phyloP scores from a whole-genome alignment of 495 filamentous ascomycete genomes.

The Aspergillus incahuasiensis region DNA sequence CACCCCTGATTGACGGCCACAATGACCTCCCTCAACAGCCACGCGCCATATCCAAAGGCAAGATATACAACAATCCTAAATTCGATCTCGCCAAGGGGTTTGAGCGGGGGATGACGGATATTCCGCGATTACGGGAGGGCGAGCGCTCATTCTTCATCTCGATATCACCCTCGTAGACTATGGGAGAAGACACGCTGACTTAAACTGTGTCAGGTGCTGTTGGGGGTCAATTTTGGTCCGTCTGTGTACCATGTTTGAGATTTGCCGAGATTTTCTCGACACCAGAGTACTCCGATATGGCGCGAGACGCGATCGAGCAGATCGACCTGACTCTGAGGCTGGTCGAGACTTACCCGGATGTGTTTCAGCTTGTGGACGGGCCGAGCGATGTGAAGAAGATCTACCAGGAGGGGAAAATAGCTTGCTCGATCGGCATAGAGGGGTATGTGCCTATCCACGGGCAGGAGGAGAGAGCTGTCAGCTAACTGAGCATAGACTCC shows the following conservation, averaged over 20 bases:
- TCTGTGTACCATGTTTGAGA: slow-evolving; percentile 9
- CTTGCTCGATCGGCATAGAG: neutral
- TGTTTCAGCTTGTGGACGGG: neutral
- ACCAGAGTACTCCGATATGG: neutral
- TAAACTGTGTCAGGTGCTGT: too few relatives aligned
- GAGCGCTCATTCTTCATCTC: slow-evolving; percentile 4
- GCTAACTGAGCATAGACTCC: neutral
- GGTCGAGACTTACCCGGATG: neutral
- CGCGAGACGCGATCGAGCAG: neutral
- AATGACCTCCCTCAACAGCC: slow-evolving; percentile 1
- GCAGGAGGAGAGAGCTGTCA: too few relatives aligned
- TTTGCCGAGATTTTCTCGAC: slow-evolving; percentile 1
- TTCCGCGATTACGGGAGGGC: neutral
- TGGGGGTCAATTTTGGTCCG: slow-evolving; percentile 17
- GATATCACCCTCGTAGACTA: too few relatives aligned
- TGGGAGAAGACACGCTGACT: too few relatives aligned
- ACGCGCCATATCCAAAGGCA: neutral
- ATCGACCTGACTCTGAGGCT: neutral
- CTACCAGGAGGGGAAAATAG: neutral
- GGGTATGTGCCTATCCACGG: neutral
- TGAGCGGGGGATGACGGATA: neutral
- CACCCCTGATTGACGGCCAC: neutral
- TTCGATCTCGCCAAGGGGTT: neutral
- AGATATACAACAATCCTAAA: neutral
- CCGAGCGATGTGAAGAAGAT: neutral